These are phyloP conservation scores for Lactarius sp. DNA, from an alignment of 768 basidiomycete genomes.

Conservation along the genomic window DNA sequence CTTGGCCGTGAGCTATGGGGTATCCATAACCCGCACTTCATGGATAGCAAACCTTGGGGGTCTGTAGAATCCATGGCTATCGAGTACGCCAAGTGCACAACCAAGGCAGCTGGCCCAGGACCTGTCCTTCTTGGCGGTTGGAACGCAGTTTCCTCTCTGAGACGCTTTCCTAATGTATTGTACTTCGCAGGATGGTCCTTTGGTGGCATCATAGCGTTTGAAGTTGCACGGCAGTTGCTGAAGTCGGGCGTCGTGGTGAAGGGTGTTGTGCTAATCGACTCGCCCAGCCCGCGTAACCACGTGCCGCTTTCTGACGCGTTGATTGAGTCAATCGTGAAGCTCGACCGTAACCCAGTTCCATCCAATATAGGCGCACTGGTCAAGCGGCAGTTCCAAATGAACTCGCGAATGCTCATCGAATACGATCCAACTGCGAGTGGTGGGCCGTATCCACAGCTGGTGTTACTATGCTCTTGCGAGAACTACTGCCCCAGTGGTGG, in stretches of 20 bases:
- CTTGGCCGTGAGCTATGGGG: conserved; percentile 56
- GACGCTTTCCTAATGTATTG: neutral
- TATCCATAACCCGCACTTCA: conserved; percentile 52
- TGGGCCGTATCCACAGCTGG: conserved; percentile 35
- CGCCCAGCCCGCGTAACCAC: conserved; percentile 52
- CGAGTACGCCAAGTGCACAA: conserved; percentile 42
- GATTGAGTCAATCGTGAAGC: conserved; percentile 43
- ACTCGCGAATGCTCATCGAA: conserved; percentile 41
- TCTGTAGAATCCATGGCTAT: conserved; percentile 48
- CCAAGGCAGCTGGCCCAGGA: conserved; percentile 35
- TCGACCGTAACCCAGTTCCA: conserved; percentile 29
- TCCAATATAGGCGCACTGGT: conserved; percentile 37
- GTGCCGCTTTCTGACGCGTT: conserved; percentile 48
- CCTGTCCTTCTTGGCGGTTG: conserved; percentile 56
- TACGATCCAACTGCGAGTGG: conserved; percentile 38
- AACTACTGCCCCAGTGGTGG: conserved; percentile 37
- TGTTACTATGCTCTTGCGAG: conserved; percentile 50
- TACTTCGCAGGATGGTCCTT: conserved; percentile 64
- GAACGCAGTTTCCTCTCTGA: conserved; percentile 17
- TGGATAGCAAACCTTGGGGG: conserved; percentile 42
- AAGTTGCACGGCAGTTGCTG: conserved; percentile 51
- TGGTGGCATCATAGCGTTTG: conserved; percentile 68
- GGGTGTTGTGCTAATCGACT: conserved; percentile 64
- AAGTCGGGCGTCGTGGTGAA: conserved; percentile 40
- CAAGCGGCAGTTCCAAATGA: conserved; percentile 47